A percentile compares a stretch with the other conserved stretches of the same genome.
Conservation (phyloP, 208 protist genomes). For the Acanthamoeba lenticulata region DNA sequence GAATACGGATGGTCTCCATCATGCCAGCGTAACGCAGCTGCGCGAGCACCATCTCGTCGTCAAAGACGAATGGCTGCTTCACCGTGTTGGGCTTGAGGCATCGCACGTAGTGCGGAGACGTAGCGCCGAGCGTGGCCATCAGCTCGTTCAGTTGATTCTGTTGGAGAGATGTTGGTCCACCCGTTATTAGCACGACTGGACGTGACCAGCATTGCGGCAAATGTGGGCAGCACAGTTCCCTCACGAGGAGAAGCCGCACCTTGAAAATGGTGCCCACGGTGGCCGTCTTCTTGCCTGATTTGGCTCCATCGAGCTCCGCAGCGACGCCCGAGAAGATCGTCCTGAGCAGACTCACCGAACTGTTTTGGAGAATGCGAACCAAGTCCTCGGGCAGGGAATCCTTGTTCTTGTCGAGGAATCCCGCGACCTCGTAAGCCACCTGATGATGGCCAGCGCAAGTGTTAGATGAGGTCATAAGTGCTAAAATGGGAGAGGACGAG, state of each 20-base stretch:
- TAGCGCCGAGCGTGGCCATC: constrained; percentile 81
- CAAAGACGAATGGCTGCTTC: not conserved
- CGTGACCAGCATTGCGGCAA: too few relatives aligned
- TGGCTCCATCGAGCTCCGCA: not conserved
- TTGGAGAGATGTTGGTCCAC: not conserved
- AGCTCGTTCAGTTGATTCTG: constrained; percentile 79
- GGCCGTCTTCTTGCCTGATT: not conserved
- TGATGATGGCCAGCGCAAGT: not conserved
- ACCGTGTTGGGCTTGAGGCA: constrained; percentile 89
- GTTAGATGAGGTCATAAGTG: not conserved
- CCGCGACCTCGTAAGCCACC: constrained; percentile 84
- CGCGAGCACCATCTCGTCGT: constrained; percentile 46
- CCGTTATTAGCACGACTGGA: not conserved
- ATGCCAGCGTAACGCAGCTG: constrained; percentile 56
- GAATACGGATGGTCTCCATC: constrained; percentile 62
- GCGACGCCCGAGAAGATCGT: not conserved
- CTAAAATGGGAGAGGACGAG: too few relatives aligned
- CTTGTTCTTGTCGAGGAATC: constrained; percentile 87
- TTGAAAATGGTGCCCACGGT: constrained; percentile 56
- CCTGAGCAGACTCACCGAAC: not conserved
- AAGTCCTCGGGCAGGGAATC: constrained; percentile 85
- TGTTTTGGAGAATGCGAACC: not conserved
- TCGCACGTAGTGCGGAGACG: constrained; percentile 85
- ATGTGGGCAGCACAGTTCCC: too few relatives aligned
- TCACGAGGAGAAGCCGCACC: not conserved